A percentile compares a stretch with the other conserved stretches of the same genome.
phyloP scores from a whole-genome alignment of 2,329 filamentous ascomycete species.

The Alternaria postmessia region DNA sequence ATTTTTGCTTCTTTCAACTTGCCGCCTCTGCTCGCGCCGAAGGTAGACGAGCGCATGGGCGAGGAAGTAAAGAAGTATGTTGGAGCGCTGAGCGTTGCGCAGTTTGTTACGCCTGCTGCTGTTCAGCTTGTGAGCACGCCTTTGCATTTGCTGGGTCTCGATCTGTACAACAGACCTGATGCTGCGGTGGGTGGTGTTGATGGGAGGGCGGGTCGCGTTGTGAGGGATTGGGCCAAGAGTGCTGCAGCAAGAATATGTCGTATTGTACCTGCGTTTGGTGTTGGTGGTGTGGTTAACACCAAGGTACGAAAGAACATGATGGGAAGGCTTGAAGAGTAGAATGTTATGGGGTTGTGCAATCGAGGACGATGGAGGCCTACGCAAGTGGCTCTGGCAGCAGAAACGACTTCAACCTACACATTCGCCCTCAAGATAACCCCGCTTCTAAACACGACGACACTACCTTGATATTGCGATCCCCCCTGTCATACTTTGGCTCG shows the following conservation, averaged over 20 bases:
- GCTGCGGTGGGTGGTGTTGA: conserved; percentile 63
- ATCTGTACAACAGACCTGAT: conserved; percentile 78
- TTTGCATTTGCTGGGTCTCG: conserved; percentile 82
- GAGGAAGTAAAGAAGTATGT: conserved; percentile 63
- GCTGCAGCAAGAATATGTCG: conserved; percentile 78
- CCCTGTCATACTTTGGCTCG: conserved; percentile 77
- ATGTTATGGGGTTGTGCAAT: neutral
- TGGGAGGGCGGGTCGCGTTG: conserved; percentile 69
- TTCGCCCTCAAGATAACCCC: conserved; percentile 72
- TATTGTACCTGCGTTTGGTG: conserved; percentile 87
- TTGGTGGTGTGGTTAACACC: conserved; percentile 85
- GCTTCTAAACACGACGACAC: conserved; percentile 97
- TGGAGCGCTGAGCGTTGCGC: conserved; percentile 64
- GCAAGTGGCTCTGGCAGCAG: neutral
- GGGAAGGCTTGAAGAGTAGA: conserved; percentile 50
- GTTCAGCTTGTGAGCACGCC: conserved; percentile 84
- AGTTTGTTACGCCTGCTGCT: conserved; percentile 80
- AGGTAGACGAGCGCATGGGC: conserved; percentile 57
- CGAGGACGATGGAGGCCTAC: neutral
- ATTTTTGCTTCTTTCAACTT: conserved; percentile 94
- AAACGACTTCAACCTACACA: conserved; percentile 77
- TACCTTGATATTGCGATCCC: conserved; percentile 93
- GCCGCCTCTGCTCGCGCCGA: conserved; percentile 78
- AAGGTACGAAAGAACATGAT: conserved; percentile 74
- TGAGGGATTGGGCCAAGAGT: conserved; percentile 78